Evolutionary conservation across 768 basidiomycete species (phyloP), one percentile per base, ranked within the genome.

Genomic region (Cyathus striatus): DNA sequence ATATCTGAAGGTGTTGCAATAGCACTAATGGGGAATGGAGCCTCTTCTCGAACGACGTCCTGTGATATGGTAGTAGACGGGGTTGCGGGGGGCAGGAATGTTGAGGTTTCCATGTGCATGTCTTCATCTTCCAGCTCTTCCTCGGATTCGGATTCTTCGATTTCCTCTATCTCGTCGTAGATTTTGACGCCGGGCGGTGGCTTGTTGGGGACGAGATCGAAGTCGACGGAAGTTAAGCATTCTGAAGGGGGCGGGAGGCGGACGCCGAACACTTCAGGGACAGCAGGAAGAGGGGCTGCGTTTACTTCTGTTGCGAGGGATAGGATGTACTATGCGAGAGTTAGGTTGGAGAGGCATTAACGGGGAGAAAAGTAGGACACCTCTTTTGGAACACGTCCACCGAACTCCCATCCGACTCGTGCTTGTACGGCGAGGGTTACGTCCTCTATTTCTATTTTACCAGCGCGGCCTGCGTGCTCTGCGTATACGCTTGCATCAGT

Each of bases 381-480:
- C 79, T 92, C 90, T 65, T 91, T 91, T 3, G 90, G 90, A 22
- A 92, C 79, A 27, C 89, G 75, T 5, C 90, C 90, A 18, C 89
- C 90, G 58, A 90, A 86, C 61, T 92, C 90, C 90, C 90, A 92
- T 33, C 90, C 90, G 3, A 92, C 90, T 44, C 90, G 81, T 5
- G 89, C 88, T 60, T 92, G 90, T 4, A 90, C 83, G 2, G 89
- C 87, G 30, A 92, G 70, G 3, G 78, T 75, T 37, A 88, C 68
- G 61, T 92, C 90, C 49, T 92, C 89, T 72, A 83, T 78, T 49
- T 90, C 89, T 42, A 92, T 71, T 65, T 86, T 90, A 45, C 83
- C 85, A 2, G 78, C 60, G 34, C 82, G 73, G 12, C 86, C 86
- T 16, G 86, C 90, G 57, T 92, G 90, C 52, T 92, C 90, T 13